Percentiles rank a stretch among this genome's conserved stretches.
Evolutionary conservation across 1,284 basidiomycete genomes (phyloP).

Genomic region (Takashimella koratensis): DNA sequence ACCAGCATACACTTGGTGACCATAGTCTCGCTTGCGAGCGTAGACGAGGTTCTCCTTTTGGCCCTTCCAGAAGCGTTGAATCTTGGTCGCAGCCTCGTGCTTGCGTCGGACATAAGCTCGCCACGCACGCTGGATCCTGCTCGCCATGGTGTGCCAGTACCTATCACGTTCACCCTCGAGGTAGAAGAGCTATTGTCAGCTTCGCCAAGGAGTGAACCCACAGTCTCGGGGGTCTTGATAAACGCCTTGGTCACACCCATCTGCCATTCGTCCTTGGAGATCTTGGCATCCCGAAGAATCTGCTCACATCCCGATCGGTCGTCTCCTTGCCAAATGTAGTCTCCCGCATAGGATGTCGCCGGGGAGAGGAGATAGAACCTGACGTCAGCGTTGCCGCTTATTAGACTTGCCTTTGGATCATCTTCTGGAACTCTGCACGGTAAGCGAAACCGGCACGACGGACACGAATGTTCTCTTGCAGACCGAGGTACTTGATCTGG

Average conservation of each 20-base stretch:
- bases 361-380: conserved; percentile 92
- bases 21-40: conserved; percentile 84
- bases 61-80: conserved; percentile 98
- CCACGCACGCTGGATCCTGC: conserved; percentile 92
- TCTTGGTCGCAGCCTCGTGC: conserved; percentile 89
- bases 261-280: conserved; percentile 96
- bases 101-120: conserved; percentile 93
- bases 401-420: conserved; percentile 70
- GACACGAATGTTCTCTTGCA: conserved; percentile 98
- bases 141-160: conserved; percentile 99
- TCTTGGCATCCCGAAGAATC: conserved; percentile 92
- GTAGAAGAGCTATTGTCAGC: conserved; percentile 72
- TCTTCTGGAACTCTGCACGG: conserved; percentile 82
- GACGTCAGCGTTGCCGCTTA: neutral
- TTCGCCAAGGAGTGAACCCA: conserved; percentile 51
- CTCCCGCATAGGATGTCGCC: conserved; percentile 94
- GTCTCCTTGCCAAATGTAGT: conserved; percentile 96
- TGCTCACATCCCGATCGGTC: conserved; percentile 85
- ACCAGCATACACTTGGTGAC: conserved; percentile 84
- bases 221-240: conserved; percentile 99
- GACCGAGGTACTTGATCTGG: conserved; percentile 98
- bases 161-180: conserved; percentile 97
- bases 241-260: conserved; percentile 99
- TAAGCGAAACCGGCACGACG: conserved; percentile 97
- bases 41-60: conserved; percentile 92